phyloP scores from a whole-genome alignment of 1,284 basidiomycete genomes.

The Fomitopsis betulina region DNA sequence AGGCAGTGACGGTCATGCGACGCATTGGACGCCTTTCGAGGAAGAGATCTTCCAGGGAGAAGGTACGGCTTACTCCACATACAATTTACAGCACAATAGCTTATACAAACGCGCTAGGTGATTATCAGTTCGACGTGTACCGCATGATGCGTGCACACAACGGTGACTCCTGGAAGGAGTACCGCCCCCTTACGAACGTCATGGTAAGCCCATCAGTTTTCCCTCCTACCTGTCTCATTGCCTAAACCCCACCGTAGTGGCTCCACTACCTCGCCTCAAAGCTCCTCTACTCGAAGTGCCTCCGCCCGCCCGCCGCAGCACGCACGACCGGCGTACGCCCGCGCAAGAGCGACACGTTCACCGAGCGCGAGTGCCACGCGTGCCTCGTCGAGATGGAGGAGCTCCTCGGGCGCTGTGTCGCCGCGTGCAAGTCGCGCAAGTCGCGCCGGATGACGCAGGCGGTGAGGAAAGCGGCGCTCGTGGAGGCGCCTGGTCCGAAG shows the following conservation, averaged over 20 bases:
- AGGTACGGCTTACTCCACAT: constrained; percentile 37
- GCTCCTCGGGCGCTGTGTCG: constrained; percentile 40
- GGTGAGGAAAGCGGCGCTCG: constrained; percentile 9
- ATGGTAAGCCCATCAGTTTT: constrained; percentile 52
- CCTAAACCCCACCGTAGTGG: constrained; percentile 50
- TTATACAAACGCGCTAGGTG: constrained; percentile 43
- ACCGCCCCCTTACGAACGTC: constrained; percentile 81
- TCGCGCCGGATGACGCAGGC: constrained; percentile 38
- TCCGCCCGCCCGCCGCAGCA: constrained; percentile 44
- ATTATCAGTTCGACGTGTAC: constrained; percentile 95
- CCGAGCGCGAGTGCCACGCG: constrained; percentile 56
- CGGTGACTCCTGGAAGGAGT: constrained; percentile 64
- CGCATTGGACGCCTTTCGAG: constrained; percentile 77
- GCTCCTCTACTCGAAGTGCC: constrained; percentile 63
- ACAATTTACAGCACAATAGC: background rate
- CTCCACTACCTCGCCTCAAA: constrained; percentile 75
- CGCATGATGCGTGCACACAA: constrained; percentile 75
- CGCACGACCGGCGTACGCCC: constrained; percentile 22
- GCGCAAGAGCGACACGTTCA: constrained; percentile 30
- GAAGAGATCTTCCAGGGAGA: constrained; percentile 81
- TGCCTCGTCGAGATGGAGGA: constrained; percentile 54
- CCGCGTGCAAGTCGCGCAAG: constrained; percentile 29
- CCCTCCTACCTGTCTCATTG: background rate
- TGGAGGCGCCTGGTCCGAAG: constrained; percentile 26
- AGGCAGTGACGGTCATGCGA: constrained; percentile 38